Conservation (phyloP, 2,329 filamentous ascomycete species). For the Colletotrichum tropicicola region DNA sequence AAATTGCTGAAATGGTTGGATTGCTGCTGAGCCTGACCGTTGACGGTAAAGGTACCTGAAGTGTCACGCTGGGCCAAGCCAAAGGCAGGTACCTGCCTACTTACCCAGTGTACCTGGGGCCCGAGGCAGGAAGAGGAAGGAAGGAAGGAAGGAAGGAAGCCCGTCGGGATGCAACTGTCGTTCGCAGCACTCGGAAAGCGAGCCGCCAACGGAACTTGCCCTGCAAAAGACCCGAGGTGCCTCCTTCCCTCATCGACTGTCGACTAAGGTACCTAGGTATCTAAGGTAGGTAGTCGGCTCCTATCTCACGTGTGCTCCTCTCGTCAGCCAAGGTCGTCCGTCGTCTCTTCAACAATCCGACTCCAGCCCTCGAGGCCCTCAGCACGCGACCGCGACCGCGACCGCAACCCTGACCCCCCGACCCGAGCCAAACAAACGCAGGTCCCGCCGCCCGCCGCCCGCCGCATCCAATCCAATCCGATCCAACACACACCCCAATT, state of each 20-base stretch:
- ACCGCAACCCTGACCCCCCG: background rate
- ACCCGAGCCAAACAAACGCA: constrained; percentile 11
- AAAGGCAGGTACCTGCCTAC: background rate
- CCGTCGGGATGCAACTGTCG: background rate
- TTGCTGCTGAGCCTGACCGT: too few species aligned
- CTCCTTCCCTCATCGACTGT: too few species aligned
- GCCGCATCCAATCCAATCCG: background rate
- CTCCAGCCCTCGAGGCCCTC: too few species aligned
- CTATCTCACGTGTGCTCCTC: background rate
- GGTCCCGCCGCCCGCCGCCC: background rate
- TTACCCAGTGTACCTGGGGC: too few species aligned
- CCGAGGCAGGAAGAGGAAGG: too few species aligned
- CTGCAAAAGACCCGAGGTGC: too few species aligned
- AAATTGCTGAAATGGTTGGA: background rate
- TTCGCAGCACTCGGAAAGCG: background rate
- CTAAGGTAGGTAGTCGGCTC: too few species aligned
- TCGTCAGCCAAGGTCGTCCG: background rate
- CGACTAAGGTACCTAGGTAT: too few species aligned
- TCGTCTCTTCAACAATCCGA: background rate
- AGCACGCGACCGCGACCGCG: too few species aligned
- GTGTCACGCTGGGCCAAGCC: too few species aligned
- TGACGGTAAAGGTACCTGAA: too few species aligned
- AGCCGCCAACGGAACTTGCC: background rate
- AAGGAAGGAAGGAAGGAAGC: too few species aligned
- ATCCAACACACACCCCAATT: background rate